Evolutionary conservation across 139 green algal genomes (phyloP).

Genomic region (Chlamydomonas sp.): DNA sequence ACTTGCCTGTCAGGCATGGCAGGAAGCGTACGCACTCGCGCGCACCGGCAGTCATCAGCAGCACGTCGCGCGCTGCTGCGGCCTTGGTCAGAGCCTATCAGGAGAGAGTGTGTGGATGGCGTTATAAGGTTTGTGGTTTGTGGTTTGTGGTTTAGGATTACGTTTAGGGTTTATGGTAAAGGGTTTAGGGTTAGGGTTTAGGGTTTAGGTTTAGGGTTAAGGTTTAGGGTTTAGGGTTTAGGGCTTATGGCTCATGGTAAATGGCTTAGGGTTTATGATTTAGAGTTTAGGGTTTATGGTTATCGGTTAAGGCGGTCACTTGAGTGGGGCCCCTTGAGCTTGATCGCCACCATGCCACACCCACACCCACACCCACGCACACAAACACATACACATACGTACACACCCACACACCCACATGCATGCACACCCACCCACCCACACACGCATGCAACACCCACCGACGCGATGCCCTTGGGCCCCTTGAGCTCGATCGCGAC

Average conservation of each 20-base stretch:
- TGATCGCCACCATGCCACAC: too few relatives aligned
- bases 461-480: constrained; percentile 36
- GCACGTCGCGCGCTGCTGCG: constrained; percentile 40
- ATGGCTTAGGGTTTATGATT: background rate
- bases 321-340: too few relatives aligned
- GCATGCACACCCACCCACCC: background rate
- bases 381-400: background rate
- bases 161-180: background rate
- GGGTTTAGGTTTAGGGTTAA: background rate
- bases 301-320: too few relatives aligned
- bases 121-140: background rate
- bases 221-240: constrained; percentile 4
- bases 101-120: background rate
- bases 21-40: constrained; percentile 72
- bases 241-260: background rate
- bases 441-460: constrained; percentile 1
- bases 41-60: constrained; percentile 64
- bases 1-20: constrained; percentile 68
- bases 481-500: constrained; percentile 66
- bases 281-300: background rate
- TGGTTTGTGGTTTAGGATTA: background rate
- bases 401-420: background rate
- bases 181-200: background rate
- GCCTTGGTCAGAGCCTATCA: constrained; percentile 41
- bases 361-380: background rate